Evolutionary conservation across 2,329 filamentous ascomycete genomes (phyloP).

Genomic region (Colletotrichum gloeosporioides): DNA sequence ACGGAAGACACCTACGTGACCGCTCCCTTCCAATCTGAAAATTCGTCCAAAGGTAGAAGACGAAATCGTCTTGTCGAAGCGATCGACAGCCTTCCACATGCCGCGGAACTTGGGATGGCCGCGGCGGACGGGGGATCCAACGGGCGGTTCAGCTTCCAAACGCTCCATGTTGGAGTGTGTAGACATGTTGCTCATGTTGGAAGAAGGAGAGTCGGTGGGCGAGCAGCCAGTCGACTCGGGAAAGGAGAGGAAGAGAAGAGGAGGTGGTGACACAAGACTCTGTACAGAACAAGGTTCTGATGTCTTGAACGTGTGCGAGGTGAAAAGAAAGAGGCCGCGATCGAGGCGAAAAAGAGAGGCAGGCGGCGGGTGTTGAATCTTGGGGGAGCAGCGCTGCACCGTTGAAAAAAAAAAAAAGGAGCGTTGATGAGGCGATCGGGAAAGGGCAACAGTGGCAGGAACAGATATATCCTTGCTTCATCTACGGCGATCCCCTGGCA

Average conservation of each 20-base stretch:
- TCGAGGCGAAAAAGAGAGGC: neutral
- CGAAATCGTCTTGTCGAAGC: slow-evolving; percentile 39
- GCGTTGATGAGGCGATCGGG: neutral
- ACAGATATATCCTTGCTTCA: slow-evolving; percentile 2
- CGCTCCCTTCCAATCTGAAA: slow-evolving; percentile 71
- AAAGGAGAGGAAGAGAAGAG: neutral
- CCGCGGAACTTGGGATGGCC: slow-evolving; percentile 32
- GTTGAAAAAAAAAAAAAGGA: neutral
- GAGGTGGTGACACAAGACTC: slow-evolving; percentile 10
- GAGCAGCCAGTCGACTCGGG: neutral
- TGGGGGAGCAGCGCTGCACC: neutral
- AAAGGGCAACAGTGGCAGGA: neutral
- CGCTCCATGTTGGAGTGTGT: slow-evolving; percentile 21
- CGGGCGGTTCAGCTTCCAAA: slow-evolving; percentile 10
- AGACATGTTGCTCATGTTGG: slow-evolving; percentile 17
- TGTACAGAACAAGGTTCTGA: slow-evolving; percentile 20
- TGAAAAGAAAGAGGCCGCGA: neutral
- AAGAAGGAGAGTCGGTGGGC: slow-evolving; percentile 14
- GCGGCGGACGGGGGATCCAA: slow-evolving; percentile 17
- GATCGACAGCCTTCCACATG: slow-evolving; percentile 40
- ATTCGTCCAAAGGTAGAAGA: slow-evolving; percentile 59
- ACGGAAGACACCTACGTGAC: slow-evolving; percentile 61
- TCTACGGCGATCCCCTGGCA: neutral
- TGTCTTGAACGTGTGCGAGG: slow-evolving; percentile 18
- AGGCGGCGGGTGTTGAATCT: neutral